A percentile compares a stretch with the other conserved stretches of the same genome.
phyloP scores from a whole-genome alignment of 2,329 filamentous ascomycete species.

The Phyllosticta citrichinensis region DNA sequence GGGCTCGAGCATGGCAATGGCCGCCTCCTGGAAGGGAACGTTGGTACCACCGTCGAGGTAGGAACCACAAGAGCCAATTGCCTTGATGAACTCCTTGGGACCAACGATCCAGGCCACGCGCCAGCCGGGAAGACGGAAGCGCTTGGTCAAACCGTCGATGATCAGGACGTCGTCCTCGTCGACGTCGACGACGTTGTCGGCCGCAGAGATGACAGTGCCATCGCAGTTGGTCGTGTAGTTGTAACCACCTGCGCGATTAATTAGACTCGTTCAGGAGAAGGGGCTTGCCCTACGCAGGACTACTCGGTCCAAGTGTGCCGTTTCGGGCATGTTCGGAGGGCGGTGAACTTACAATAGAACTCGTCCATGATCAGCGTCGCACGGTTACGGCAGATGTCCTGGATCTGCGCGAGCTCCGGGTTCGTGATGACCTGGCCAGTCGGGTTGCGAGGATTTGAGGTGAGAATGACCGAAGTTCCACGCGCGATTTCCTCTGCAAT shows the following conservation, averaged over 20 bases:
- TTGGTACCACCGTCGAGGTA: conserved; percentile 94
- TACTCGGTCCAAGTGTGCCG: background rate
- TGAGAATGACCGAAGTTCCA: conserved; percentile 70
- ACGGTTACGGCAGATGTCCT: conserved; percentile 82
- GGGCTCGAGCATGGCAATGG: conserved; percentile 87
- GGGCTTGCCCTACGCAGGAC: conserved; percentile 3
- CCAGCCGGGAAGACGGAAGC: conserved; percentile 92
- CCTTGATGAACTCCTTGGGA: conserved; percentile 91
- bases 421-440: conserved; percentile 81
- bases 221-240: conserved; percentile 93
- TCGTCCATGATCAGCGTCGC: conserved; percentile 92
- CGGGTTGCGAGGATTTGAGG: conserved; percentile 90
- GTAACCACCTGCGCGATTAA: conserved; percentile 48
- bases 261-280: background rate
- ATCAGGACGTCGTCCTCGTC: conserved; percentile 73
- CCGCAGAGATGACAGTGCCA: conserved; percentile 77
- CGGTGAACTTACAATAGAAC: conserved; percentile 57
- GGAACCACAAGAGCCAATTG: conserved; percentile 82
- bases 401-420: conserved; percentile 78
- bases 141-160: conserved; percentile 92
- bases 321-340: conserved; percentile 18
- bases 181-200: conserved; percentile 82
- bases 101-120: conserved; percentile 93
- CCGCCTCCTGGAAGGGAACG: conserved; percentile 90
- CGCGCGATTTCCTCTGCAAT: conserved; percentile 85